phyloP scores from a whole-genome alignment of 805 yeast species.

The Yamadazyma sp. region DNA sequence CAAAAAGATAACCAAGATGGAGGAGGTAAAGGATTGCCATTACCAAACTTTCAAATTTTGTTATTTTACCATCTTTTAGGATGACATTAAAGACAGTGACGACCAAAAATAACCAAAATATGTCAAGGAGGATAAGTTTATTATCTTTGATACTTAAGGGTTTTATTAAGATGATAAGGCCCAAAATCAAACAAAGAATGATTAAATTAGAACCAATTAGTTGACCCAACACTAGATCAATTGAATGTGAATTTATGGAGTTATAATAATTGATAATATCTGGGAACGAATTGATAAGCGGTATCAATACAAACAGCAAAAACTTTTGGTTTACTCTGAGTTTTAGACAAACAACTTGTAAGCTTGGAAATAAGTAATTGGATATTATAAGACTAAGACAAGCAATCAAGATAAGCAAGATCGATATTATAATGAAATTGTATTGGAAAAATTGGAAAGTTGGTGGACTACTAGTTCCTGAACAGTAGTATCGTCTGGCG shows the following conservation, averaged over 20 bases:
- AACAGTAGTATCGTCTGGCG: conserved; percentile 30
- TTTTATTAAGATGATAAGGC: conserved; percentile 23
- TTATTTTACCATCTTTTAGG: conserved; percentile 33
- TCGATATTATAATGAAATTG: conserved; percentile 10
- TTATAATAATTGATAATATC: conserved; percentile 35
- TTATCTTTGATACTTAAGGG: conserved; percentile 23
- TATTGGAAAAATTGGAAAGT: conserved; percentile 1
- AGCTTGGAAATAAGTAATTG: conserved; percentile 28
- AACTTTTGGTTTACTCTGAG: conserved; percentile 26
- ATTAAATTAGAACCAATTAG: conserved; percentile 33
- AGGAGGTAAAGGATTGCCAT: conserved; percentile 22
- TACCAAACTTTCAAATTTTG: conserved; percentile 25
- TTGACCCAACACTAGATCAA: conserved; percentile 37
- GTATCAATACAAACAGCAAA: conserved; percentile 32
- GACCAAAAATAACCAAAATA: conserved; percentile 27
- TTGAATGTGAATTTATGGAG: conserved; percentile 23
- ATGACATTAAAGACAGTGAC: conserved; percentile 25
- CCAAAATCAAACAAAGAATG: conserved; percentile 32
- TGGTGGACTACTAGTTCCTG: neutral
- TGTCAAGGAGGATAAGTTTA: conserved; percentile 21
- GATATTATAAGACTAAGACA: conserved; percentile 33
- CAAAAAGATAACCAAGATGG: conserved; percentile 23
- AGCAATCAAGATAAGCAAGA: conserved; percentile 17
- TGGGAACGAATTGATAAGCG: conserved; percentile 35
- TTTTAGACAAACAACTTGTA: conserved; percentile 23